Evolutionary conservation across 768 basidiomycete species (phyloP).

Genomic region (Tricholoma bakamatsutake): DNA sequence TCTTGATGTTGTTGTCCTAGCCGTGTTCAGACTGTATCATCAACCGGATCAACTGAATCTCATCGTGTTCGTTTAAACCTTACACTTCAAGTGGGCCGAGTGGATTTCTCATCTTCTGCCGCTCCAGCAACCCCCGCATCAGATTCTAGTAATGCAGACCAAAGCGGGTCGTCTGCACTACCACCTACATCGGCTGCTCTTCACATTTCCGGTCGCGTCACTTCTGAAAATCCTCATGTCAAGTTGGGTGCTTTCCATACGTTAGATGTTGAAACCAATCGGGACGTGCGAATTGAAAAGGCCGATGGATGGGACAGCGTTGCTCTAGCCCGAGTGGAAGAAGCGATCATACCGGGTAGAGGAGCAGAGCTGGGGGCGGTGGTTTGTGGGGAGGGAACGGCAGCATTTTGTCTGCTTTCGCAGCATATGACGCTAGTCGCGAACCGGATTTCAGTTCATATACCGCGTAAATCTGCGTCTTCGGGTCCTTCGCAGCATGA

Average conservation of each 20-base stretch:
- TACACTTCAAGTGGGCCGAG: slow-evolving; percentile 71
- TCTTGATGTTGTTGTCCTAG: slow-evolving; percentile 30
- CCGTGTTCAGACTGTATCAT: slow-evolving; percentile 82
- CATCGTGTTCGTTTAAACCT: slow-evolving; percentile 82
- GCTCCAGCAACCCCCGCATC: slow-evolving; percentile 42
- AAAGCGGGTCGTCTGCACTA: slow-evolving; percentile 30
- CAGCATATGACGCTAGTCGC: slow-evolving; percentile 95
- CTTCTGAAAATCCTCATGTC: slow-evolving; percentile 82
- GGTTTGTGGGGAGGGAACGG: slow-evolving; percentile 93
- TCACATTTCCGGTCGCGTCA: slow-evolving; percentile 83
- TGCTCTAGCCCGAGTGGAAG: slow-evolving; percentile 73
- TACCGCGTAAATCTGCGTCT: slow-evolving; percentile 88
- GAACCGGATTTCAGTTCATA: slow-evolving; percentile 81
- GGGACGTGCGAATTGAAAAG: slow-evolving; percentile 89
- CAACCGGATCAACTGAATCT: slow-evolving; percentile 92
- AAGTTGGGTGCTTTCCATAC: slow-evolving; percentile 94
- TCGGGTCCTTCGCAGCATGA: slow-evolving; percentile 83
- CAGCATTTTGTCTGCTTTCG: slow-evolving; percentile 90
- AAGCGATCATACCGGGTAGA: slow-evolving; percentile 86
- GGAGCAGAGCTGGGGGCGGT: slow-evolving; percentile 97
- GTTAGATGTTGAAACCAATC: slow-evolving; percentile 85
- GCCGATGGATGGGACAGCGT: slow-evolving; percentile 88
- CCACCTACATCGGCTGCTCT: slow-evolving; percentile 49
- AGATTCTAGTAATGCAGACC: slow-evolving; percentile 28
- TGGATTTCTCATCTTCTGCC: slow-evolving; percentile 76